These are phyloP conservation scores for Micractinium sp. DNA, from an alignment of 139 green algal species.

Conservation along the genomic window DNA sequence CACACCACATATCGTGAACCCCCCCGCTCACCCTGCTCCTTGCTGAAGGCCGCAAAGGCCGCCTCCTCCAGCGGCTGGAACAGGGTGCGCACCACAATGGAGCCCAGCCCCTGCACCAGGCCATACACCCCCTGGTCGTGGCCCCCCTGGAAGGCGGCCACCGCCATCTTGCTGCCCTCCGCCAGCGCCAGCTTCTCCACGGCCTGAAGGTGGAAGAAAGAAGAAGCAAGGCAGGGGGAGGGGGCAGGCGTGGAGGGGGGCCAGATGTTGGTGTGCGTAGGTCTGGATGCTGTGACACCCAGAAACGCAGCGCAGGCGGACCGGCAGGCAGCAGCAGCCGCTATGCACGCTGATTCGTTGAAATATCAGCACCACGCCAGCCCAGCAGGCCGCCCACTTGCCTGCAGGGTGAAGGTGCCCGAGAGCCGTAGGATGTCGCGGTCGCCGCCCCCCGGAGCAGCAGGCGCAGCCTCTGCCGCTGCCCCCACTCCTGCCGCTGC, in stretches of 20 bases:
- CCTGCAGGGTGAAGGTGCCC: constrained; percentile 57
- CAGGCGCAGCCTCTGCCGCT: neutral
- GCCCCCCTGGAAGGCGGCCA: constrained; percentile 53
- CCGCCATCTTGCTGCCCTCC: constrained; percentile 82
- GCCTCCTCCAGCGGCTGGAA: constrained; percentile 86
- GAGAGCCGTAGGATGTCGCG: constrained; percentile 10
- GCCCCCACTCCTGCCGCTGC: neutral
- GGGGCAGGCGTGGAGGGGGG: neutral
- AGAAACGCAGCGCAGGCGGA: neutral
- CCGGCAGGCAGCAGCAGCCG: neutral
- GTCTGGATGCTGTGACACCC: no score
- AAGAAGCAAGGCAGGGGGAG: neutral
- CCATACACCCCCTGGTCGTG: constrained; percentile 86
- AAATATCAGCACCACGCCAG: neutral
- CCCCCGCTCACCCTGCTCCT: constrained; percentile 39
- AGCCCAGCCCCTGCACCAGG: constrained; percentile 85
- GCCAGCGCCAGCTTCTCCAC: constrained; percentile 84
- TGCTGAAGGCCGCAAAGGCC: constrained; percentile 85
- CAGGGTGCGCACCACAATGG: constrained; percentile 79
- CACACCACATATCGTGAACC: no score
- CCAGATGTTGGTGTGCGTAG: no score
- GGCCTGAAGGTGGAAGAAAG: constrained; percentile 52
- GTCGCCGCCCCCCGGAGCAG: neutral
- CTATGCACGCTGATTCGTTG: neutral
- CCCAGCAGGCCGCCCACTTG: neutral